A percentile compares a stretch with the other conserved stretches of the same genome.
Evolutionary conservation across 2,329 filamentous ascomycete species (phyloP).

Genomic region (Apiospora rasikravindrae): DNA sequence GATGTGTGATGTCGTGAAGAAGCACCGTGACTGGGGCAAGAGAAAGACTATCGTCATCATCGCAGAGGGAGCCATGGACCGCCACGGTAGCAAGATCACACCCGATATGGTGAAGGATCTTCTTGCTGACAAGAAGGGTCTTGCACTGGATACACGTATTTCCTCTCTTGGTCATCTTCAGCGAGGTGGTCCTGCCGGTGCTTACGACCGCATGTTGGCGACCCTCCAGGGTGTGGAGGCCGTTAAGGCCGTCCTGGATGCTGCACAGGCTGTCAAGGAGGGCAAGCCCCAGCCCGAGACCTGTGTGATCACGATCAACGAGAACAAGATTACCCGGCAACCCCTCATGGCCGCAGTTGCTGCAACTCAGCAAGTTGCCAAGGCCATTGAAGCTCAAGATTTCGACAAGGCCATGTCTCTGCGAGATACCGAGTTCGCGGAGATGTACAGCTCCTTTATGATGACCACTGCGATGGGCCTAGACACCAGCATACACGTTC

Average conservation of each 20-base stretch:
- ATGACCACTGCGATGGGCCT: slow-evolving; percentile 87
- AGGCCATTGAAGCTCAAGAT: slow-evolving; percentile 81
- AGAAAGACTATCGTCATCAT: slow-evolving; percentile 98
- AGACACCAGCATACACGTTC: slow-evolving; percentile 67
- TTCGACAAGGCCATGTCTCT: slow-evolving; percentile 88
- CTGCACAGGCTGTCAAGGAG: slow-evolving; percentile 88
- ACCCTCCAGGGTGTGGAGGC: slow-evolving; percentile 95
- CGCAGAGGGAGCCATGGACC: slow-evolving; percentile 91
- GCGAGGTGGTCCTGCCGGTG: slow-evolving; percentile 87
- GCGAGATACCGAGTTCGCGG: slow-evolving; percentile 90
- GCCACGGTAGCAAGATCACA: slow-evolving; percentile 81
- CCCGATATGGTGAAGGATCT: slow-evolving; percentile 84
- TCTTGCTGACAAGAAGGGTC: slow-evolving; percentile 75
- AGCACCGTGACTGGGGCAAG: slow-evolving; percentile 90
- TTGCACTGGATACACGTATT: slow-evolving; percentile 88
- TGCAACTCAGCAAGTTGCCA: slow-evolving; percentile 83
- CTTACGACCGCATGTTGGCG: slow-evolving; percentile 91
- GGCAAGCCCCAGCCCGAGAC: slow-evolving; percentile 88
- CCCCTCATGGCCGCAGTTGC: slow-evolving; percentile 87
- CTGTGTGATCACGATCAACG: slow-evolving; percentile 93
- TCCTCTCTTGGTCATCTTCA: slow-evolving; percentile 98
- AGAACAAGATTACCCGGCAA: slow-evolving; percentile 96
- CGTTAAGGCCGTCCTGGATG: slow-evolving; percentile 89
- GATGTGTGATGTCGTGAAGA: slow-evolving; percentile 76
- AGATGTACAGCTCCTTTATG: slow-evolving; percentile 89